Conservation (phyloP, 1,284 basidiomycete species). For the Fomitopsis pinicola region DNA sequence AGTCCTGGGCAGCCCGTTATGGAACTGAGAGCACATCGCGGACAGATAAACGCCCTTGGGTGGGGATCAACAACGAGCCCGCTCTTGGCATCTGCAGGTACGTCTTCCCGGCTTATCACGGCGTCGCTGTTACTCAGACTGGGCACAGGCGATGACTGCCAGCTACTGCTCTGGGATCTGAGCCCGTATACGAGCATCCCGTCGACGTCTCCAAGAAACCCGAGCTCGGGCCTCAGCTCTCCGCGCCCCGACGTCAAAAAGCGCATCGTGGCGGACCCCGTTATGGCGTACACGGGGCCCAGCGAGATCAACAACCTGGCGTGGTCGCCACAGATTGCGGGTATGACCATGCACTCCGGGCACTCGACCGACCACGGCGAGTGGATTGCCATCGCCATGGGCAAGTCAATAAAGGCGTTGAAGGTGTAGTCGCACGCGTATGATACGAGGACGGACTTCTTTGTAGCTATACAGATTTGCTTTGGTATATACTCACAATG, state of each 20-base stretch:
- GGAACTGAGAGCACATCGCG: slow-evolving; percentile 79
- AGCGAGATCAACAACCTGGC: slow-evolving; percentile 84
- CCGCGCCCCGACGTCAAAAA: slow-evolving; percentile 75
- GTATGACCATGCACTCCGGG: slow-evolving; percentile 68
- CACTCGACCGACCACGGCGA: slow-evolving; percentile 74
- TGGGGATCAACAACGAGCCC: slow-evolving; percentile 85
- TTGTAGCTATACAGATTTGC: not conserved
- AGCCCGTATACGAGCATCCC: slow-evolving; percentile 52
- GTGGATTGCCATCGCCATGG: slow-evolving; percentile 88
- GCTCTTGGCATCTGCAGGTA: slow-evolving; percentile 81
- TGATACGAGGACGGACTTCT: not conserved
- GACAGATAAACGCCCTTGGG: slow-evolving; percentile 76
- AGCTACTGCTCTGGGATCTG: slow-evolving; percentile 88
- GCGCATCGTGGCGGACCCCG: slow-evolving; percentile 65
- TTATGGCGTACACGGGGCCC: slow-evolving; percentile 79
- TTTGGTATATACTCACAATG: not conserved
- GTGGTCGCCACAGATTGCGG: slow-evolving; percentile 79
- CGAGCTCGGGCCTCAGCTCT: slow-evolving; percentile 66
- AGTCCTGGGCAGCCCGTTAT: slow-evolving; percentile 91
- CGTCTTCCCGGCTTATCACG: slow-evolving; percentile 17
- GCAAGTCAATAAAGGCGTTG: slow-evolving; percentile 77
- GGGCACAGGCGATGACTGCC: slow-evolving; percentile 80
- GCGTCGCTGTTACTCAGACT: not conserved
- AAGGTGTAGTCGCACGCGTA: slow-evolving; percentile 48
- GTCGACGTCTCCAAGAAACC: slow-evolving; percentile 55